Percentiles rank a stretch among this genome's conserved stretches.
Conservation (phyloP, 2,329 filamentous ascomycete species). For the Pseudogymnoascus sp. region DNA sequence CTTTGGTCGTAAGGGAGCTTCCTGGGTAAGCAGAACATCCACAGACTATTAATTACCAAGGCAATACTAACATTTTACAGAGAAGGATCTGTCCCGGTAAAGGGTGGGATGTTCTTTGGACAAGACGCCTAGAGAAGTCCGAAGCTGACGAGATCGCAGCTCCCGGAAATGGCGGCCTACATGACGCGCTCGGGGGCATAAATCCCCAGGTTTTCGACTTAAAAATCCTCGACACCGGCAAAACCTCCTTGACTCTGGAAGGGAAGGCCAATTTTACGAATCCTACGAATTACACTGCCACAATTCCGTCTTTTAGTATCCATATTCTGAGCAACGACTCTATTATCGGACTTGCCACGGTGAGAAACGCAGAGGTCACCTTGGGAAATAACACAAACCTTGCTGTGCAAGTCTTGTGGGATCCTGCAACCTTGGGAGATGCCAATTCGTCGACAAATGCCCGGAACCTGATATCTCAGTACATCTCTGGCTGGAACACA, state of each 20-base stretch:
- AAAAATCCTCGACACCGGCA: conserved; percentile 62
- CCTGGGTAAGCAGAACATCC: conserved; percentile 43
- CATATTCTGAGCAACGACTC: conserved; percentile 67
- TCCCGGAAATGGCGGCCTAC: conserved; percentile 40
- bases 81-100: conserved; percentile 78
- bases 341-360: conserved; percentile 65
- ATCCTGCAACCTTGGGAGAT: conserved; percentile 57
- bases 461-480: conserved; percentile 70
- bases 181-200: conserved; percentile 35
- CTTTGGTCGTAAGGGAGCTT: conserved; percentile 72
- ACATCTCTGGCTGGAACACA: conserved; percentile 81
- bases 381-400: conserved; percentile 67
- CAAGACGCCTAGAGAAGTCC: conserved; percentile 20
- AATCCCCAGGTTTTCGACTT: conserved; percentile 63
- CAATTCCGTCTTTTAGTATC: conserved; percentile 71
- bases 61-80: not conserved
- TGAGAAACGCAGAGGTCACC: conserved; percentile 52
- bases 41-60: not conserved
- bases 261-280: conserved; percentile 79
- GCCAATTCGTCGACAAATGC: conserved; percentile 53
- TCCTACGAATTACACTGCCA: conserved; percentile 76
- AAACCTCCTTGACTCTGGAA: conserved; percentile 60
- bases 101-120: conserved; percentile 61
- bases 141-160: conserved; percentile 40
- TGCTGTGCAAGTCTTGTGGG: conserved; percentile 62